phyloP scores from a whole-genome alignment of 2,329 filamentous ascomycete species.

The Beauveria australis region DNA sequence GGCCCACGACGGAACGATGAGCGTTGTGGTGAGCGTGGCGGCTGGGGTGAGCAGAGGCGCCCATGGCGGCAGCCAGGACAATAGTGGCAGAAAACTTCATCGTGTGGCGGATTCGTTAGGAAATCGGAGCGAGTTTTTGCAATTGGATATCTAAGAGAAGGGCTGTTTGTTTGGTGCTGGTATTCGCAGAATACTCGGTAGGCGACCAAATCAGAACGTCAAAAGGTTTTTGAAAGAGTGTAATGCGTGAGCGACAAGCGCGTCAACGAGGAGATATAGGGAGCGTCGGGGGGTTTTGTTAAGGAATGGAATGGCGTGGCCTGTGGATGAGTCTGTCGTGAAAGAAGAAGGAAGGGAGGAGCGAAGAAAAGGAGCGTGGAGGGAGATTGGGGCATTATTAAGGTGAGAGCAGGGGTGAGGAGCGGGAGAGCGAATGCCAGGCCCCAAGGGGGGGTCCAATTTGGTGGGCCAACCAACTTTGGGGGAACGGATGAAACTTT shows the following conservation, averaged over 20 bases:
- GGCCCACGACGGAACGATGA: slow-evolving; percentile 24
- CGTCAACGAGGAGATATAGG: slow-evolving; percentile 9
- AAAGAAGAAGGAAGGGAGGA: slow-evolving; percentile 11
- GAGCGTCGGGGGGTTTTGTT: slow-evolving; percentile 3
- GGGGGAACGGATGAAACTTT: slow-evolving; percentile 6
- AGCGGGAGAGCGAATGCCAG: not conserved
- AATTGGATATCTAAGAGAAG: not conserved
- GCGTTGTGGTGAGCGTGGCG: slow-evolving; percentile 27
- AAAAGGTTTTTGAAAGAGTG: slow-evolving; percentile 11
- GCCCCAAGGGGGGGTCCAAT: not conserved
- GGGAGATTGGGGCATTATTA: slow-evolving; percentile 18
- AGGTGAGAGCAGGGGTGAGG: slow-evolving; percentile 11
- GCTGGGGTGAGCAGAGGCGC: slow-evolving; percentile 34
- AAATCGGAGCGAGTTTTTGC: not conserved
- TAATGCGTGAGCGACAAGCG: slow-evolving; percentile 10
- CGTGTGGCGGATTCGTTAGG: slow-evolving; percentile 14
- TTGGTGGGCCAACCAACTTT: not conserved
- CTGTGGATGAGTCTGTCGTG: slow-evolving; percentile 15
- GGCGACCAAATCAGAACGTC: slow-evolving; percentile 9
- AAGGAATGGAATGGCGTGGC: slow-evolving; percentile 13
- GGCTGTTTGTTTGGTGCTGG: not conserved
- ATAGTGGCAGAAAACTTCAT: slow-evolving; percentile 36
- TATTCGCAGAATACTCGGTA: slow-evolving; percentile 12
- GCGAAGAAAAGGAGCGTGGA: slow-evolving; percentile 1
- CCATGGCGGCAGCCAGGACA: slow-evolving; percentile 31